Evolutionary conservation across 257 asterid species (phyloP).

Genomic region (Jacaranda copaia): DNA sequence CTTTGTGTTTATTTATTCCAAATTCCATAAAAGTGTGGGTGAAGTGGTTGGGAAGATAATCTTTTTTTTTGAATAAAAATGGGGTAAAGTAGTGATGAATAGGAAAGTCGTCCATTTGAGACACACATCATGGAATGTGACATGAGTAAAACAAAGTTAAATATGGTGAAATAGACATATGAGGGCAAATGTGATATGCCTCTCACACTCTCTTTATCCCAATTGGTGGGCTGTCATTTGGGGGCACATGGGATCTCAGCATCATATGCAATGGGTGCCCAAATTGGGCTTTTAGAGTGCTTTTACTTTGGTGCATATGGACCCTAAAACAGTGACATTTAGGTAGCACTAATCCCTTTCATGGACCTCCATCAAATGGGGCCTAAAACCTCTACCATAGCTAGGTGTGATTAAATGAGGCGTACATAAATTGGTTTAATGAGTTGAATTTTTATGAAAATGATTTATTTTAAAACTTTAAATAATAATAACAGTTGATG

Average conservation of each 20-base stretch:
- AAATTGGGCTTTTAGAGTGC: conserved; percentile 49
- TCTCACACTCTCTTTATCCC: neutral
- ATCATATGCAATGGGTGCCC: conserved; percentile 30
- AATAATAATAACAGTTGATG: too few relatives aligned
- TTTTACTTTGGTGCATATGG: conserved; percentile 33
- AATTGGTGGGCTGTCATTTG: conserved; percentile 36
- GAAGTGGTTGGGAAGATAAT: conserved; percentile 13
- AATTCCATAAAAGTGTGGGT: neutral
- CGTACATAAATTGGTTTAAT: too few relatives aligned
- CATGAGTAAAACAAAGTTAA: conserved; percentile 34
- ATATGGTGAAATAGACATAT: conserved; percentile 21
- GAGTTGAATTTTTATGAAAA: too few relatives aligned
- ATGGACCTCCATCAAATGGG: conserved; percentile 35
- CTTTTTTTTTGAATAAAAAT: conserved; percentile 16
- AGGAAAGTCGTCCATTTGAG: conserved; percentile 34
- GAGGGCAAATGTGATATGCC: neutral
- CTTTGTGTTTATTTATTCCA: conserved; percentile 2
- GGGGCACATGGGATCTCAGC: conserved; percentile 40
- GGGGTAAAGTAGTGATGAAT: neutral
- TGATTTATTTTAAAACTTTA: too few relatives aligned
- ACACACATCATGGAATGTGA: conserved; percentile 35
- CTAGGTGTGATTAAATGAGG: too few relatives aligned
- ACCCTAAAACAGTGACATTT: conserved; percentile 34
- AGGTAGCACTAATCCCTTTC: conserved; percentile 28
- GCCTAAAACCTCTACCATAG: too few relatives aligned